Evolutionary conservation across 1,284 basidiomycete genomes (phyloP).

Genomic region (Sanghuangporus baumii): DNA sequence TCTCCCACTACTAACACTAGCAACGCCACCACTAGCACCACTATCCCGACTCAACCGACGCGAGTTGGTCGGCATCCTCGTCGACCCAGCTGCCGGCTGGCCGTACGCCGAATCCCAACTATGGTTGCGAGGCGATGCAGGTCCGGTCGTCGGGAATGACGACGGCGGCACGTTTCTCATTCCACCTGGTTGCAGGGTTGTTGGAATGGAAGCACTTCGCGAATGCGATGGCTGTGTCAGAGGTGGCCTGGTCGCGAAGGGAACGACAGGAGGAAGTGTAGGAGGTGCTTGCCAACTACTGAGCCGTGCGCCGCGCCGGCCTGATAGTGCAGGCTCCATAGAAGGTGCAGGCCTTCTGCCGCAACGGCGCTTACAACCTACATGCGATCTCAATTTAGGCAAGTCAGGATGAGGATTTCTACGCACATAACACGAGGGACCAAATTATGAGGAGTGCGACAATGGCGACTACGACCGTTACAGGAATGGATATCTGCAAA

Average conservation of each 20-base stretch:
- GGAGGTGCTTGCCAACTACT: slow-evolving; percentile 12
- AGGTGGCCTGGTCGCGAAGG: background rate
- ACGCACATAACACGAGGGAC: slow-evolving; percentile 28
- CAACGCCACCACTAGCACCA: background rate
- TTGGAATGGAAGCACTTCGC: background rate
- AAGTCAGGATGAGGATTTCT: background rate
- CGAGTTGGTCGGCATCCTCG: background rate
- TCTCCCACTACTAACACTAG: background rate
- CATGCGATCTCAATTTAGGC: background rate
- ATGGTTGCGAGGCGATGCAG: slow-evolving; percentile 7
- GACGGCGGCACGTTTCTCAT: background rate
- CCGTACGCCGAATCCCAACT: slow-evolving; percentile 14
- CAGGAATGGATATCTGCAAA: slow-evolving; percentile 75
- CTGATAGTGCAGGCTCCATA: slow-evolving; percentile 11
- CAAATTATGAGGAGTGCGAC: slow-evolving; percentile 50
- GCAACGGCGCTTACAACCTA: slow-evolving; percentile 10
- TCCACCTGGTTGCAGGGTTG: background rate
- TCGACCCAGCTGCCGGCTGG: background rate
- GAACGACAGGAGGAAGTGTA: background rate
- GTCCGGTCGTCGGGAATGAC: background rate
- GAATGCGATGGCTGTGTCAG: background rate
- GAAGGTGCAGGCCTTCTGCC: background rate
- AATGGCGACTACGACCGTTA: slow-evolving; percentile 68
- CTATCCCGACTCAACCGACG: background rate
- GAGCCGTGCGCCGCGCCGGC: slow-evolving; percentile 4